phyloP scores from a whole-genome alignment of 129 eudicot genomes.

The Dittrichia graveolens region DNA sequence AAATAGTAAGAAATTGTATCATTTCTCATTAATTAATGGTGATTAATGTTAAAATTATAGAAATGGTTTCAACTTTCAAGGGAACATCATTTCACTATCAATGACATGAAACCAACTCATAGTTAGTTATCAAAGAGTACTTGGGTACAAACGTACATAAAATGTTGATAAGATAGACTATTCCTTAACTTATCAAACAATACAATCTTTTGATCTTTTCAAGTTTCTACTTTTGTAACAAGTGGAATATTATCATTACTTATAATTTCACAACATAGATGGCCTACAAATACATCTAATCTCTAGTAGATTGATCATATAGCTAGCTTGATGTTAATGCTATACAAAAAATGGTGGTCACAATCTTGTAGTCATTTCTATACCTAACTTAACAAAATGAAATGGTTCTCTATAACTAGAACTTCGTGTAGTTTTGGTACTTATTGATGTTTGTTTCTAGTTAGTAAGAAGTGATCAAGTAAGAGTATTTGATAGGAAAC shows the following conservation, averaged over 20 bases:
- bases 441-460: conserved; percentile 24
- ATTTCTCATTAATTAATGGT: no score
- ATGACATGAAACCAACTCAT: conserved; percentile 26
- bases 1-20: no score
- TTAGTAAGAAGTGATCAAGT: conserved; percentile 36
- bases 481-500: conserved; percentile 20
- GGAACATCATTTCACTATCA: conserved; percentile 1
- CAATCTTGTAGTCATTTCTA: conserved; percentile 33
- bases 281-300: conserved; percentile 1
- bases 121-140: conserved; percentile 15
- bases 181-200: conserved; percentile 26
- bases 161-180: conserved; percentile 30
- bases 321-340: conserved; percentile 6
- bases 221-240: conserved; percentile 28
- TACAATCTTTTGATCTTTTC: conserved; percentile 23
- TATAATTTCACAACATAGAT: neutral
- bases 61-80: neutral
- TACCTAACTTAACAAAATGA: conserved; percentile 36
- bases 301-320: conserved; percentile 8
- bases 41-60: neutral
- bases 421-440: conserved; percentile 31
- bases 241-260: conserved; percentile 22
- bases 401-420: conserved; percentile 36
- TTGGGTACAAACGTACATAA: conserved; percentile 18
- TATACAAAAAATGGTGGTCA: neutral